phyloP scores from a whole-genome alignment of 257 asterid genomes.

The Solanum sparsipilum region DNA sequence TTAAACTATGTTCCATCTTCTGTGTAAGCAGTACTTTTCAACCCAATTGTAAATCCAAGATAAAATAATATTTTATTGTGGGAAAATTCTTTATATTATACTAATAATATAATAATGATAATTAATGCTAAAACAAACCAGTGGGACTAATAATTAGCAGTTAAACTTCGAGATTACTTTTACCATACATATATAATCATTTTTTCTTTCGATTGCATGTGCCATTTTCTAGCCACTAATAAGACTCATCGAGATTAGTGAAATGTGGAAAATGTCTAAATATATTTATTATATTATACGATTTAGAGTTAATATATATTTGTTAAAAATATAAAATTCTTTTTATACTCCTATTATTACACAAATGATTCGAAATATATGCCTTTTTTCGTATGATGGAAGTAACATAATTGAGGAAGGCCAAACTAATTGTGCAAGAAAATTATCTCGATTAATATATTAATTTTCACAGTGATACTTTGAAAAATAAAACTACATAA shows the following conservation, averaged over 20 bases:
- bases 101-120: background rate
- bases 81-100: background rate
- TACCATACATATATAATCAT: background rate
- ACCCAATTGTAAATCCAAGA: background rate
- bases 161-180: background rate
- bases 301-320: background rate
- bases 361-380: background rate
- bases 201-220: background rate
- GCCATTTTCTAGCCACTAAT: background rate
- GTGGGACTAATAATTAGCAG: background rate
- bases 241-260: background rate
- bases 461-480: too few species aligned
- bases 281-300: background rate
- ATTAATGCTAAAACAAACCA: background rate
- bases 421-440: background rate
- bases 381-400: background rate
- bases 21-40: background rate
- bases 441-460: too few species aligned
- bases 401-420: background rate
- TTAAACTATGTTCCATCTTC: background rate
- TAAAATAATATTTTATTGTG: background rate
- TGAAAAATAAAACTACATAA: too few species aligned
- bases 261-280: background rate
- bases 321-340: background rate
- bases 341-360: background rate